Conservation (phyloP, 2,329 filamentous ascomycete species). For the Claviceps purpurea region DNA sequence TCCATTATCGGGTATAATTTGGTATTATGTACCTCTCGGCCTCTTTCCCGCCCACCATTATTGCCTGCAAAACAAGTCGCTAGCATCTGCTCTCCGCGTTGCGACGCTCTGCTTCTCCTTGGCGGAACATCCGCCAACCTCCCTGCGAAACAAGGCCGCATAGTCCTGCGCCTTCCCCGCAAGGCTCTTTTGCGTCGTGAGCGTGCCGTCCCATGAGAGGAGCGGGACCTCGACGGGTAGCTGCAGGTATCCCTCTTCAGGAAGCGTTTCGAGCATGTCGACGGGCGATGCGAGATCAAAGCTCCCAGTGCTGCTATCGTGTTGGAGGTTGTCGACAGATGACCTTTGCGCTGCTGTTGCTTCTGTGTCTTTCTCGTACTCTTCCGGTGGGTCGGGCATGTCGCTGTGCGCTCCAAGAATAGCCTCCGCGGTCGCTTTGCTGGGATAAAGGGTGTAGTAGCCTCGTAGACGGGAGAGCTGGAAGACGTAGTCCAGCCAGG, state of each 20-base stretch:
- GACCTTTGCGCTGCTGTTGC: conserved; percentile 1
- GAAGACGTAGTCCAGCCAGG: conserved; percentile 67
- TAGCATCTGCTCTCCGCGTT: conserved; percentile 25
- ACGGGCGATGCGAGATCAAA: conserved; percentile 30
- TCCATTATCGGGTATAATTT: too few species aligned
- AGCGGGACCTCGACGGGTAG: conserved; percentile 39
- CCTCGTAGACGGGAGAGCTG: conserved; percentile 64
- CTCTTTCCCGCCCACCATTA: background rate
- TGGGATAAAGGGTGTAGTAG: conserved; percentile 71
- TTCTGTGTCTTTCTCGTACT: conserved; percentile 27
- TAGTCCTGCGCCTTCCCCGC: conserved; percentile 36
- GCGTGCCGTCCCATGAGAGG: conserved; percentile 49
- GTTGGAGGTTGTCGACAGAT: conserved; percentile 12
- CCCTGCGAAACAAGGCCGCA: conserved; percentile 42
- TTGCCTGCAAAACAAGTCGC: conserved; percentile 52
- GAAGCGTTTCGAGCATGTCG: conserved; percentile 35
- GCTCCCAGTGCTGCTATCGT: conserved; percentile 19
- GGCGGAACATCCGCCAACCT: conserved; percentile 52
- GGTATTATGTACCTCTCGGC: too few species aligned
- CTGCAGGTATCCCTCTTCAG: conserved; percentile 28
- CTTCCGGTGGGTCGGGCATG: conserved; percentile 59
- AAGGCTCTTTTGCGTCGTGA: conserved; percentile 26
- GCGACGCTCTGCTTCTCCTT: conserved; percentile 13
- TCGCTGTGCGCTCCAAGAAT: conserved; percentile 70
- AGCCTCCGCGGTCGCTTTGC: conserved; percentile 35